Conservation (phyloP, 1,284 basidiomycete species). For the Malassezia equina region DNA sequence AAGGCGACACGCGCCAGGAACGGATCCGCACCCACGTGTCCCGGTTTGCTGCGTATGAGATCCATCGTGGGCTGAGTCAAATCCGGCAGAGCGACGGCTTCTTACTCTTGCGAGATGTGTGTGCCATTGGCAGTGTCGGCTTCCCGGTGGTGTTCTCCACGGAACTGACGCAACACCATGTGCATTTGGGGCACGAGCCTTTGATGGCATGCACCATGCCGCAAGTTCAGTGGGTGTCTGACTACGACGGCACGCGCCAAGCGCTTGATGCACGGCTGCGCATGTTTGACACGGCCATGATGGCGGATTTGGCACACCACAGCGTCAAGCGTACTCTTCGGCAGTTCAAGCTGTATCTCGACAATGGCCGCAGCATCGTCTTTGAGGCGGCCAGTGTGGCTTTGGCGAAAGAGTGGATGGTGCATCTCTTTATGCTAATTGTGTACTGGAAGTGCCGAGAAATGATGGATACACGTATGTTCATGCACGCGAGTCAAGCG, state of each 20-base stretch:
- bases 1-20: conserved; percentile 29
- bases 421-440: conserved; percentile 59
- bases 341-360: conserved; percentile 66
- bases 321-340: conserved; percentile 56
- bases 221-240: neutral
- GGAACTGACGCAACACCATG: neutral
- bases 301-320: conserved; percentile 52
- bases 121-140: conserved; percentile 55
- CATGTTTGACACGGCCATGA: conserved; percentile 51
- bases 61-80: conserved; percentile 58
- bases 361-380: conserved; percentile 60
- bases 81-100: conserved; percentile 60
- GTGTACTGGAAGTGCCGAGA: conserved; percentile 67
- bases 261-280: neutral
- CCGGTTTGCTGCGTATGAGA: conserved; percentile 33
- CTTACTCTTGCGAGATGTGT: conserved; percentile 60
- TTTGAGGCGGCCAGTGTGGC: conserved; percentile 56
- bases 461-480: conserved; percentile 60
- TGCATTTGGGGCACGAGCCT: neutral
- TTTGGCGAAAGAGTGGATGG: conserved; percentile 67
- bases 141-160: conserved; percentile 11
- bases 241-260: conserved; percentile 13
- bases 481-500: conserved; percentile 58
- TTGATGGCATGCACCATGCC: neutral
- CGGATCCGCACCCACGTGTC: conserved; percentile 40